These are phyloP conservation scores for Lipomyces starkeyi DNA, from an alignment of 805 yeast genomes.

Conservation along the genomic window DNA sequence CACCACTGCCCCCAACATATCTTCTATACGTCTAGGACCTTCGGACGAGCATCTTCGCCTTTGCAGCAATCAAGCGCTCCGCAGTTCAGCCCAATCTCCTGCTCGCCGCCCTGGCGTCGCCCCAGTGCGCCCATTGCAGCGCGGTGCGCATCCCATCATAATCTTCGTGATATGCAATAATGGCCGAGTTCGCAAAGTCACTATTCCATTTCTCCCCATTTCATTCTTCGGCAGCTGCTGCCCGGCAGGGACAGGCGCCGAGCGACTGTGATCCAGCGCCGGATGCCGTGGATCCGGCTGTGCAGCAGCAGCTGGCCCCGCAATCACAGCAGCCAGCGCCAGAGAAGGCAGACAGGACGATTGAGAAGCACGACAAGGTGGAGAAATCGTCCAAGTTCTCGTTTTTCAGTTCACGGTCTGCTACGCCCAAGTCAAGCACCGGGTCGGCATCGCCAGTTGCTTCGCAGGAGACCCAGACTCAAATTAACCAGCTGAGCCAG, in stretches of 20 bases:
- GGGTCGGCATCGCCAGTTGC: constrained; percentile 20
- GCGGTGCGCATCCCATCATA: constrained; percentile 8
- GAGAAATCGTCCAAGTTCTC: constrained; percentile 25
- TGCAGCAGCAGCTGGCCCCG: constrained; percentile 10
- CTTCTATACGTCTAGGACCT: neutral
- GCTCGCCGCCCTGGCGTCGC: constrained; percentile 17
- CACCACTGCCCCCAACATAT: neutral
- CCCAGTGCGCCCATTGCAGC: constrained; percentile 6
- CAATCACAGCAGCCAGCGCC: constrained; percentile 8
- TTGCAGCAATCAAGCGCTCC: neutral
- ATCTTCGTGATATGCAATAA: constrained; percentile 8
- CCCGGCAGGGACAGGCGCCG: neutral
- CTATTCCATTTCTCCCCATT: constrained; percentile 37
- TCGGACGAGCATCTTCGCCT: neutral
- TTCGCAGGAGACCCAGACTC: neutral
- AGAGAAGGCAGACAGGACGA: constrained; percentile 6
- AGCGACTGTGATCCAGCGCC: neutral
- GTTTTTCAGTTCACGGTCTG: constrained; percentile 24
- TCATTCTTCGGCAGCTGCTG: constrained; percentile 19
- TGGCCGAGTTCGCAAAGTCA: constrained; percentile 39
- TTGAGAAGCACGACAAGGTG: constrained; percentile 6
- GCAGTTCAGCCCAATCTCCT: neutral
- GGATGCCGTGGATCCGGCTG: neutral
- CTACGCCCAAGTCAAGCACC: constrained; percentile 19
- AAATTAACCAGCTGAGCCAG: neutral